Evolutionary conservation across 305 asterid genomes (phyloP).

Genomic region (Ilex paraguariensis): DNA sequence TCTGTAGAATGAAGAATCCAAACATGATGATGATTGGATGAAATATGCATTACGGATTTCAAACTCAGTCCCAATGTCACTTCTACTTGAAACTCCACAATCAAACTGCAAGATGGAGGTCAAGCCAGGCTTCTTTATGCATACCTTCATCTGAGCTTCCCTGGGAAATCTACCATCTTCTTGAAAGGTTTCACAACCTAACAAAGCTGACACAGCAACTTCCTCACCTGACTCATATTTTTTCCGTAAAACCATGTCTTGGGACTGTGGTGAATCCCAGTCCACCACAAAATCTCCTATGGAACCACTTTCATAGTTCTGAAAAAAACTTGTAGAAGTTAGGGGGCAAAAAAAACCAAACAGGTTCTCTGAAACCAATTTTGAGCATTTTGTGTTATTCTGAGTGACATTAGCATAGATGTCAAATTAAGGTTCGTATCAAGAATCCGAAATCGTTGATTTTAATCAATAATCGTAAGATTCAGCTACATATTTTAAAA

Average conservation of each 20-base stretch:
- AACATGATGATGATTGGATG: conserved; percentile 37
- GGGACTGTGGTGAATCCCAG: conserved; percentile 61
- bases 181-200: conserved; percentile 35
- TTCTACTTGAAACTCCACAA: conserved; percentile 51
- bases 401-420: too few species aligned
- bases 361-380: too few species aligned
- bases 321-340: not conserved
- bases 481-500: too few species aligned
- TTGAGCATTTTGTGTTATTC: too few species aligned
- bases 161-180: conserved; percentile 41
- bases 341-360: too few species aligned
- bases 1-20: conserved; percentile 37
- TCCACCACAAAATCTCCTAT: conserved; percentile 65
- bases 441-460: too few species aligned
- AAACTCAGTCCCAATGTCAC: conserved; percentile 31
- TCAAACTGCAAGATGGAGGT: conserved; percentile 82
- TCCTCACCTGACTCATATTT: conserved; percentile 75
- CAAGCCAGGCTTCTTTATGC: conserved; percentile 75
- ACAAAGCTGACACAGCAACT: conserved; percentile 73
- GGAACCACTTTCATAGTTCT: conserved; percentile 52
- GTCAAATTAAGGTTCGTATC: too few species aligned
- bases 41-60: conserved; percentile 49
- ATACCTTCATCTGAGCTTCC: conserved; percentile 69
- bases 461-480: too few species aligned
- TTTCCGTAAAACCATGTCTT: conserved; percentile 65